Evolutionary conservation across 176 grass and related monocot genomes (phyloP).

Genomic region (Chloris gayana): DNA sequence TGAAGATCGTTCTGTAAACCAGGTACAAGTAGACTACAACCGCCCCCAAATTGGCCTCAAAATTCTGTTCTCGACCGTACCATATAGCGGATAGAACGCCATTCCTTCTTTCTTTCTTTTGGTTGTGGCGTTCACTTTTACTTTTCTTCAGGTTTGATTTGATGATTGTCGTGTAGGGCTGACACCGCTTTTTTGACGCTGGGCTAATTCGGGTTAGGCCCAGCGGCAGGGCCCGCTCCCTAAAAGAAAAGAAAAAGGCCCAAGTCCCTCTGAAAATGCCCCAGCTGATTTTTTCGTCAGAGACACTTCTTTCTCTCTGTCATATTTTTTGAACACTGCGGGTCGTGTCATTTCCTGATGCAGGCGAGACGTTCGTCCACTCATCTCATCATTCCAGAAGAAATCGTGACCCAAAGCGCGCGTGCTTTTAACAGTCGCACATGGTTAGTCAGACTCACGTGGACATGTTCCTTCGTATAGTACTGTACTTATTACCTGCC

Average conservation of each 20-base stretch:
- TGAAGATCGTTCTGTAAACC: too few relatives aligned
- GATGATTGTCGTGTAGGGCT: too few relatives aligned
- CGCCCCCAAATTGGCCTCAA: too few relatives aligned
- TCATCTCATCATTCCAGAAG: neutral
- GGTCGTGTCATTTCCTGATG: neutral
- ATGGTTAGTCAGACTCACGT: slow-evolving; percentile 34
- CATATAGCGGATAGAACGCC: too few relatives aligned
- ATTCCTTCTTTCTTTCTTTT: neutral
- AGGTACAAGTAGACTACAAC: too few relatives aligned
- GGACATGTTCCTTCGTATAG: slow-evolving; percentile 34
- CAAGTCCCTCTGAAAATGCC: neutral
- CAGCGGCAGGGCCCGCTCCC: neutral
- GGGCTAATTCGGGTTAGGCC: slow-evolving; percentile 2
- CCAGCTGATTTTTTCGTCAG: slow-evolving; percentile 11
- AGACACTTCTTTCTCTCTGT: neutral
- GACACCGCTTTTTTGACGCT: neutral
- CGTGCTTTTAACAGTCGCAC: slow-evolving; percentile 45
- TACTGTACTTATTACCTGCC: neutral
- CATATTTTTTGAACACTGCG: slow-evolving; percentile 5
- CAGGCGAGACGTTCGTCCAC: neutral
- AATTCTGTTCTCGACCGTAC: too few relatives aligned
- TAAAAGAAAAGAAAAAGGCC: slow-evolving; percentile 17
- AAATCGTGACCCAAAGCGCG: slow-evolving; percentile 34
- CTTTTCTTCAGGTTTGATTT: too few relatives aligned
- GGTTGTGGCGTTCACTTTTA: neutral